These are phyloP conservation scores for Discostella stelligera DNA, from an alignment of 352 stramenopile genomes.

Conservation along the genomic window DNA sequence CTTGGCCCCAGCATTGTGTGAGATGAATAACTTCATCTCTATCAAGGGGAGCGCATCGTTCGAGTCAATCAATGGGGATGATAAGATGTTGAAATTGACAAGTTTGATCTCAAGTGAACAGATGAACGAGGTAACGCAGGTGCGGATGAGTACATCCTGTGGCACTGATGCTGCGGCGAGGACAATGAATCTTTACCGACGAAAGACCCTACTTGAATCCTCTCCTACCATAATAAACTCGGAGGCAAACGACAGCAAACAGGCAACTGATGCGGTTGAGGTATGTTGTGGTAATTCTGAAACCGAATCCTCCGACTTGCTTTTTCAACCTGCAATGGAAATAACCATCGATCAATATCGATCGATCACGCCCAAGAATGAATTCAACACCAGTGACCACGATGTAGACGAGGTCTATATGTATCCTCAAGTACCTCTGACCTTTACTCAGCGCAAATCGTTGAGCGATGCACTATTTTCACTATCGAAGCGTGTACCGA, in stretches of 20 bases:
- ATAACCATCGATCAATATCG: constrained; percentile 61
- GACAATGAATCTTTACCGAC: not conserved
- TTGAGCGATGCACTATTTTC: constrained; percentile 70
- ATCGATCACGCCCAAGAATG: constrained; percentile 32
- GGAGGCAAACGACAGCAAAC: not conserved
- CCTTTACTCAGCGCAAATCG: constrained; percentile 62
- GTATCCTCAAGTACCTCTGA: constrained; percentile 67
- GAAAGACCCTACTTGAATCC: constrained; percentile 5
- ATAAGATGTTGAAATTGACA: not conserved
- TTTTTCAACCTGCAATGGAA: constrained; percentile 45
- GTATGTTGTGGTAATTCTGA: not conserved
- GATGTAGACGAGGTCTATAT: constrained; percentile 37
- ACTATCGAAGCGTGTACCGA: constrained; percentile 55
- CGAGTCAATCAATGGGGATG: not conserved
- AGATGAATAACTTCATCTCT: constrained; percentile 53
- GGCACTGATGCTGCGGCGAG: not conserved
- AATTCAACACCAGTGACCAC: not conserved
- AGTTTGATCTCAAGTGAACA: not conserved
- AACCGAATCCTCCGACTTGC: not conserved
- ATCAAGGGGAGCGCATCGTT: constrained; percentile 22
- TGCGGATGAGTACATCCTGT: not conserved
- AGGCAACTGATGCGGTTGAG: not conserved
- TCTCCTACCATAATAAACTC: not conserved
- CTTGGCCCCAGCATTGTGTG: constrained; percentile 29
- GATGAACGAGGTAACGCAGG: not conserved